Conservation (phyloP, 345 rosid genomes). For the Lumnitzera littorea region DNA sequence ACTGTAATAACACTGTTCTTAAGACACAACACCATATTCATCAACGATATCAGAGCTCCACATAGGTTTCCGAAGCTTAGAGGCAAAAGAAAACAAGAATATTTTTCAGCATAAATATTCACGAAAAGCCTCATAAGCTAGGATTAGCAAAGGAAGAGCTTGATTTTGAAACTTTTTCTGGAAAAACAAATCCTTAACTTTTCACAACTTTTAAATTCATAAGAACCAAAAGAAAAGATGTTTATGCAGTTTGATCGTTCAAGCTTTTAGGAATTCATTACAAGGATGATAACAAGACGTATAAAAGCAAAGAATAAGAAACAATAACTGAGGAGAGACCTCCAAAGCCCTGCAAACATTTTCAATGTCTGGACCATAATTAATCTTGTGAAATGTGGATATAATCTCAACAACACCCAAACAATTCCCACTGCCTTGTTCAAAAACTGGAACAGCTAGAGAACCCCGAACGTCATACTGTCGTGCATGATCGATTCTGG, state of each 20-base stretch:
- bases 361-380: slow-evolving; percentile 63
- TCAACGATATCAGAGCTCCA: too few species aligned
- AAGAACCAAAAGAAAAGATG: neutral
- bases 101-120: too few species aligned
- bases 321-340: slow-evolving; percentile 30
- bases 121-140: too few species aligned
- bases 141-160: too few species aligned
- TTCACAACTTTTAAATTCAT: neutral
- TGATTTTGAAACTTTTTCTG: too few species aligned
- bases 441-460: slow-evolving; percentile 84
- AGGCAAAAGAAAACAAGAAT: too few species aligned
- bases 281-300: neutral
- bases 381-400: slow-evolving; percentile 54
- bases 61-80: too few species aligned
- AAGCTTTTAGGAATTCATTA: neutral
- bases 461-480: slow-evolving; percentile 63
- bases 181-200: neutral
- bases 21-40: slow-evolving; percentile 1
- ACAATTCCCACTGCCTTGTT: slow-evolving; percentile 56
- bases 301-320: neutral
- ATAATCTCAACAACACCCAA: slow-evolving; percentile 87
- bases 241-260: neutral
- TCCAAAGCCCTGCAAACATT: slow-evolving; percentile 79
- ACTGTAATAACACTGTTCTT: neutral
- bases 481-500: slow-evolving; percentile 51